Conservation (phyloP, 1,284 basidiomycete species). For the Lignosus rhinocerotis region DNA sequence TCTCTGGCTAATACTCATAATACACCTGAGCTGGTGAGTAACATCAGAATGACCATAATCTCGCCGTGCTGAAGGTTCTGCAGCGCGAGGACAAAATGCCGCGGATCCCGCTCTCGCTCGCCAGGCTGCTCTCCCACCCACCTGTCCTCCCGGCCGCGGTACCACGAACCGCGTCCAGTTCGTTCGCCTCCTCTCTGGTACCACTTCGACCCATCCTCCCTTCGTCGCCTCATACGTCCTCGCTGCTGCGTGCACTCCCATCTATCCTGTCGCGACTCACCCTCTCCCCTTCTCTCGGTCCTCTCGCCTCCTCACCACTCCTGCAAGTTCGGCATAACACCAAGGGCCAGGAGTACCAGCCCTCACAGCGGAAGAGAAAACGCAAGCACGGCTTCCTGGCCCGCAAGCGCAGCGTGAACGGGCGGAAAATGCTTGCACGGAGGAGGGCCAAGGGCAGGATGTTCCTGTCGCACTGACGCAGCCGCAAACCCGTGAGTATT, state of each 20-base stretch:
- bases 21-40: conserved; percentile 1
- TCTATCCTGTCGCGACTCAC: conserved; percentile 15
- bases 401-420: conserved; percentile 60
- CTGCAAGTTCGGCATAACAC: conserved; percentile 51
- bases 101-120: conserved; percentile 29
- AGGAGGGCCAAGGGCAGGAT: conserved; percentile 38
- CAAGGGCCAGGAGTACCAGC: conserved; percentile 82
- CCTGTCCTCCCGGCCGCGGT: conserved; percentile 19
- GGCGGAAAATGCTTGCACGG: conserved; percentile 56
- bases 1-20: neutral
- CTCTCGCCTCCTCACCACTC: conserved; percentile 16
- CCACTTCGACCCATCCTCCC: conserved; percentile 18
- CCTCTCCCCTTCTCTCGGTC: conserved; percentile 3
- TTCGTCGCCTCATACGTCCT: conserved; percentile 8
- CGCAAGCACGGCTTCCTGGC: conserved; percentile 86
- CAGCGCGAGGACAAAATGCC: conserved; percentile 20
- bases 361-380: conserved; percentile 86
- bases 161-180: conserved; percentile 8
- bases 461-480: conserved; percentile 41
- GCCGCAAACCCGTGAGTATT: neutral
- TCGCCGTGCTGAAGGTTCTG: neutral
- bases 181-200: conserved; percentile 15
- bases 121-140: conserved; percentile 25
- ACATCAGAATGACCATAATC: too few relatives aligned
- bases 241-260: conserved; percentile 11